Evolutionary conservation across 352 stramenopile species (phyloP), one percentile per base, ranked within the genome.

Genomic region (Phytophthora colocasiae): DNA sequence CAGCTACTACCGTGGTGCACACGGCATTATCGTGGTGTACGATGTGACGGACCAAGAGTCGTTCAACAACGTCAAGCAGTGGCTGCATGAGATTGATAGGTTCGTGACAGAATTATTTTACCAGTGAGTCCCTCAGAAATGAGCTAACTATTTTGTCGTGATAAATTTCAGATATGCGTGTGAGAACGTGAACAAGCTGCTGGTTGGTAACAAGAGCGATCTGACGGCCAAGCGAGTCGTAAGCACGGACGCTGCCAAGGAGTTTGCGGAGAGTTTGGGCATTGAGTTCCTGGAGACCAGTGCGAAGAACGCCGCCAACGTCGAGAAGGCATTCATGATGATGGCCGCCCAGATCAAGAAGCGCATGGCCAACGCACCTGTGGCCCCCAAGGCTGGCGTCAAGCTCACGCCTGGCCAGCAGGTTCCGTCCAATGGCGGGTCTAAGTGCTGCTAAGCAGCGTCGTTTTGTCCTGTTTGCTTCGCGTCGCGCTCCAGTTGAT

Each of bases 11-110:
- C 93, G 98, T 64, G 97, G 97, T 65, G 98, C 98, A 15, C 95
- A 99, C 75, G 98, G 98, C 44, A 99, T 99, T 79, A 99, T 99
- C 62, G 90, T 99, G 12, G 97, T 99, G 63, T 99, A 99, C 78
- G 98, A 99, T 69, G 96, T 99, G 40, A 99, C 98, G 54, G 96
- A 99, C 81, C 85, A 95, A 41, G 96, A 98, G 73, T 98, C 93
- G 6, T 99, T 99, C 83, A 96, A 99, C 77, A 97, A 99, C 69
- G 96, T 99, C 24, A 99, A 98, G 82, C 96, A 99, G 73, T 99
- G 97, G 97, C 85, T 99, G 27, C 97, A 98, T 66, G 95, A 98
- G 60, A 92, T 93, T 48, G 83, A 93, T 78, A 81, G 84, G 82
- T 92, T 52, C 51, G 71, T 69, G 9, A 14, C 9, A 36, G 54